Evolutionary conservation across 2,329 filamentous ascomycete species (phyloP), one percentile per base, ranked within the genome.

Genomic region (Cyphellophora europaea): DNA sequence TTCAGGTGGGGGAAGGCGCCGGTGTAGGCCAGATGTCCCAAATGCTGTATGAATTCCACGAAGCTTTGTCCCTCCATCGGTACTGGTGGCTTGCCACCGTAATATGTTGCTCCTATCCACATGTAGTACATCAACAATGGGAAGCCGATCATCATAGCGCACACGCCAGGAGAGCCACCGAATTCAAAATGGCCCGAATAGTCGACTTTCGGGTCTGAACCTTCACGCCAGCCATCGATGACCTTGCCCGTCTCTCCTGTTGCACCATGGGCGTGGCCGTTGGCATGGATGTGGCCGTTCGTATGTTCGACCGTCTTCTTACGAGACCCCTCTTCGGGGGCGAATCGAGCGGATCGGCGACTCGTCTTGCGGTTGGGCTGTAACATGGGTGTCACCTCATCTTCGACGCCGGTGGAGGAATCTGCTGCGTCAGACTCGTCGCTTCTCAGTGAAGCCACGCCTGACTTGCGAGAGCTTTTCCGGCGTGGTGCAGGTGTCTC

Each of bases 51-150:
- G 56, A 95, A 96, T 12, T 89, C 78, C 10, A 53, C 48, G 55
- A 75, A 74, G 48, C 69, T 78, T 66, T 93, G 72, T 27, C 73
- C 82, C 28, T 73, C 56, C 2, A 64, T 63, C 2, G 77, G 82
- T 28, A 66, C 63, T 11, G 91, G 91, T 33, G 93, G 69, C 44
- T 82, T 78, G 49, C 89, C 89, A 55, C 86, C 68, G 63, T 95
- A 98, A 65, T 89, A 94, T 32, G 80, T 88, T 19, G 89, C 83
- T 33, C 91, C 91, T 59, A 93, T 79, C 88, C 88, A 96, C 88
- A 98, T 94, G 66, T 95, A 96, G 73, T 85, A 95, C 89, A 96
- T 96, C 50, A 98, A 72, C 23, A 79, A 43, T n/a, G 91, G 91
- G 62, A 96, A 98, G 30, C 82, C 77, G 43, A 87, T 71, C 86